Conservation (phyloP, 2,329 filamentous ascomycete genomes). For the Aspergillus arachidicola region DNA sequence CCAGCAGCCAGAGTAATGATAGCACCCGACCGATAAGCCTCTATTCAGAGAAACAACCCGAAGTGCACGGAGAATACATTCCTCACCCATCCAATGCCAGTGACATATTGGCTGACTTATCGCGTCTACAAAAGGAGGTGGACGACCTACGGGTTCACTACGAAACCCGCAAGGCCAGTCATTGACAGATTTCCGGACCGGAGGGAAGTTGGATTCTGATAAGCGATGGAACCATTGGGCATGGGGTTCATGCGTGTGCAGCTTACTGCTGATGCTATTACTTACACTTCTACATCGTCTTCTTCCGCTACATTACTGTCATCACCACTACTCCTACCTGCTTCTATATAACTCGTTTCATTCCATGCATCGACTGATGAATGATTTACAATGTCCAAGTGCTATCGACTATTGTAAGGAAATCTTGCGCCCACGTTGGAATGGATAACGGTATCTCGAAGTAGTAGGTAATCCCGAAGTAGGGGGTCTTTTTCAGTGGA, state of each 20-base stretch:
- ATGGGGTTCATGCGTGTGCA: background rate
- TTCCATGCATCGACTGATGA: constrained; percentile 8
- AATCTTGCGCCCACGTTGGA: background rate
- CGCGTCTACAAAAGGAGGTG: constrained; percentile 73
- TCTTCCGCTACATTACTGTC: no score
- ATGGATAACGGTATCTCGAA: no score
- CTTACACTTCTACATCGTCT: background rate
- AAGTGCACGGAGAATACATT: constrained; percentile 27
- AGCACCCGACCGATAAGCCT: constrained; percentile 21
- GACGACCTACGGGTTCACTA: constrained; percentile 57
- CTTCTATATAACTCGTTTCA: constrained; percentile 10
- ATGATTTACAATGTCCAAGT: constrained; percentile 7
- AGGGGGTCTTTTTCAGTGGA: background rate
- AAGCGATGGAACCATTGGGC: background rate
- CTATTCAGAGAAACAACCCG: constrained; percentile 22
- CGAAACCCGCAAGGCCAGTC: constrained; percentile 35
- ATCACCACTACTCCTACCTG: background rate
- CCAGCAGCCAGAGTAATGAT: constrained; percentile 42
- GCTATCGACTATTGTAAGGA: background rate
- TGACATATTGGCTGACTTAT: constrained; percentile 73
- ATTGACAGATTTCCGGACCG: constrained; percentile 15
- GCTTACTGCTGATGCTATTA: background rate
- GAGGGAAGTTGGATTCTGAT: background rate
- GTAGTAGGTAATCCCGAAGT: background rate
- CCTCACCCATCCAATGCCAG: constrained; percentile 46